A percentile compares a stretch with the other conserved stretches of the same genome.
Evolutionary conservation across 2,329 filamentous ascomycete species (phyloP).

Genomic region (Botrytis byssoidea): DNA sequence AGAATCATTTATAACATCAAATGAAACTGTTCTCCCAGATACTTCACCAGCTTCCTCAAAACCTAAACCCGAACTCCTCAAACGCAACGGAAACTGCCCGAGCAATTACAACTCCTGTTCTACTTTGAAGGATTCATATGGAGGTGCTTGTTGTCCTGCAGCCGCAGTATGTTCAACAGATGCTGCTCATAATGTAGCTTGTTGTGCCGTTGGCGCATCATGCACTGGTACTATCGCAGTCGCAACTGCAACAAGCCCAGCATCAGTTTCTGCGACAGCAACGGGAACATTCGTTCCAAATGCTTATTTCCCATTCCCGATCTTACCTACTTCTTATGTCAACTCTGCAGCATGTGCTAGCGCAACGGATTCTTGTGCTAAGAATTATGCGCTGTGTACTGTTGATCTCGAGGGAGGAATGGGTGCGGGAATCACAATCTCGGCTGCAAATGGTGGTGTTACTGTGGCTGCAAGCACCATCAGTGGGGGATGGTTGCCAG

Average conservation of each 20-base stretch:
- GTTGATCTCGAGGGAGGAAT: constrained; percentile 46
- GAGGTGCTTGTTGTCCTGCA: constrained; percentile 38
- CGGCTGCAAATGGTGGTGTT: constrained; percentile 53
- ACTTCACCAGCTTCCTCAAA: constrained; percentile 15
- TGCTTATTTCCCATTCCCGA: constrained; percentile 59
- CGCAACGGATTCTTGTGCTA: constrained; percentile 51
- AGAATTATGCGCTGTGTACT: constrained; percentile 55
- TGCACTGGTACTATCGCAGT: constrained; percentile 37
- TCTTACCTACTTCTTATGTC: constrained; percentile 51
- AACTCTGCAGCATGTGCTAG: constrained; percentile 52
- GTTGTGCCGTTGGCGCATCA: constrained; percentile 38
- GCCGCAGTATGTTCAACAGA: constrained; percentile 38
- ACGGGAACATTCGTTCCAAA: constrained; percentile 55
- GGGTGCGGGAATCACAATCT: constrained; percentile 54
- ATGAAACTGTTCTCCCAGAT: constrained; percentile 28
- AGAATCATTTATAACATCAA: constrained; percentile 23
- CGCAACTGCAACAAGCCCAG: constrained; percentile 18
- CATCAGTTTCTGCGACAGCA: constrained; percentile 29
- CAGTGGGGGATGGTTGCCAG: constrained; percentile 42
- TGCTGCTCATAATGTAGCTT: constrained; percentile 36
- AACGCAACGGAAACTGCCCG: constrained; percentile 37
- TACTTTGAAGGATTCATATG: constrained; percentile 31
- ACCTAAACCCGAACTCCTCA: constrained; percentile 30
- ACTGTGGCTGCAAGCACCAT: constrained; percentile 46
- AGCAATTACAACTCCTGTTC: constrained; percentile 38